phyloP scores from a whole-genome alignment of 441 rosid genomes.

The Biscutella laevigata region DNA sequence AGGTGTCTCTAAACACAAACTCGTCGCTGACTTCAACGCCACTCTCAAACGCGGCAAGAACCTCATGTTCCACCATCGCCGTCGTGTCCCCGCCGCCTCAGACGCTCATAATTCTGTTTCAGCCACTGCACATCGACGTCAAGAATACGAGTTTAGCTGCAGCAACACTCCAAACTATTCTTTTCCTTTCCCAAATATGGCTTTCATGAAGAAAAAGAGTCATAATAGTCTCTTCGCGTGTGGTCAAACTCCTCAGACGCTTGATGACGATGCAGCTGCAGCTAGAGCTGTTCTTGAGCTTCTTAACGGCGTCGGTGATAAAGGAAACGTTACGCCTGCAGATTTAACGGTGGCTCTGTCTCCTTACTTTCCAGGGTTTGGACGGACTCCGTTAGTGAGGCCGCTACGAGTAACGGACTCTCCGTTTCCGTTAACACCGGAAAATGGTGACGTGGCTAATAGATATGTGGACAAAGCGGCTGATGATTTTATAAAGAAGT shows the following conservation, averaged over 20 bases:
- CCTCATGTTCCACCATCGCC: constrained; percentile 53
- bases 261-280: constrained; percentile 45
- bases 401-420: constrained; percentile 85
- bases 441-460: constrained; percentile 37
- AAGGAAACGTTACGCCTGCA: constrained; percentile 15
- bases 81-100: constrained; percentile 19
- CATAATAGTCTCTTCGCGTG: constrained; percentile 44
- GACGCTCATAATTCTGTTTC: too few species aligned
- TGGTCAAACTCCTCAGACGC: constrained; percentile 53
- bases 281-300: constrained; percentile 48
- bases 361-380: too few species aligned
- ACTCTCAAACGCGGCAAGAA: constrained; percentile 72
- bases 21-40: constrained; percentile 56
- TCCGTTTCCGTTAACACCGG: constrained; percentile 68
- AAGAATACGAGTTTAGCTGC: constrained; percentile 91
- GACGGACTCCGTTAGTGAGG: too few species aligned
- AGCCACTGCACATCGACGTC: too few species aligned
- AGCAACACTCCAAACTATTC: constrained; percentile 61
- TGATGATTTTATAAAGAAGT: constrained; percentile 65
- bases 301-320: constrained; percentile 27
- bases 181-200: constrained; percentile 42
- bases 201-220: constrained; percentile 33
- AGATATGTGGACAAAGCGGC: constrained; percentile 64
- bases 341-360: constrained; percentile 50
- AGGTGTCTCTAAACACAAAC: constrained; percentile 55